Conservation (phyloP, 2,329 filamentous ascomycete genomes). For the Drechmeria coniospora region DNA sequence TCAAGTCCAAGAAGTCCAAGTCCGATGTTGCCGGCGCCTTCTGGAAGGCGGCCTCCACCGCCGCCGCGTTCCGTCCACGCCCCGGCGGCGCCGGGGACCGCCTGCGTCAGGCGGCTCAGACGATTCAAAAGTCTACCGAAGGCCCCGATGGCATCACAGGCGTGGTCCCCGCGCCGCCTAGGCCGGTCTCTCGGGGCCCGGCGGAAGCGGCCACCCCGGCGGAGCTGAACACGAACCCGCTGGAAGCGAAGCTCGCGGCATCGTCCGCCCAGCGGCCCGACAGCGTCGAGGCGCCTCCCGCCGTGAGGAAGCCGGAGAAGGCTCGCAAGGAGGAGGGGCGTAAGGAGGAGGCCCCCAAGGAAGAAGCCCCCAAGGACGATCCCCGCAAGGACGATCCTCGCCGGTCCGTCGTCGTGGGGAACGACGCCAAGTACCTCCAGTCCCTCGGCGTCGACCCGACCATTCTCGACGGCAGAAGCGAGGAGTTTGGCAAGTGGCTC, state of each 20-base stretch:
- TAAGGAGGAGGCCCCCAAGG: constrained; percentile 1
- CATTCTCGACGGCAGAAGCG: constrained; percentile 59
- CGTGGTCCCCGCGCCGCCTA: constrained; percentile 66
- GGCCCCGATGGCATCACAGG: constrained; percentile 81
- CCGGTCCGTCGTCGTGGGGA: constrained; percentile 50
- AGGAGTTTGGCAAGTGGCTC: constrained; percentile 69
- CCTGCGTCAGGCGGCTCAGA: constrained; percentile 47
- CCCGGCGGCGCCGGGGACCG: constrained; percentile 76
- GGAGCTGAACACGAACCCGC: constrained; percentile 24
- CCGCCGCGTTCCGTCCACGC: constrained; percentile 62
- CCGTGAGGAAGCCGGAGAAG: constrained; percentile 17
- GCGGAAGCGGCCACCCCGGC: constrained; percentile 14
- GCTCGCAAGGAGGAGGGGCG: too few species aligned
- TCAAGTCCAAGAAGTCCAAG: constrained; percentile 61
- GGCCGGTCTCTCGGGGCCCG: constrained; percentile 23
- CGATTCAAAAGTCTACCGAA: constrained; percentile 35
- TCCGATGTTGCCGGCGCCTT: constrained; percentile 62
- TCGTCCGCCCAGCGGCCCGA: constrained; percentile 24
- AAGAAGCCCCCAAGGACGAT: constrained; percentile 15
- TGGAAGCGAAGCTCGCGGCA: constrained; percentile 43
- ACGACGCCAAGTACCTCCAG: constrained; percentile 65
- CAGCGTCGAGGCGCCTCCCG: constrained; percentile 20
- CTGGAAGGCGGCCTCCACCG: constrained; percentile 52
- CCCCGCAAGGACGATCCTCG: constrained; percentile 32
- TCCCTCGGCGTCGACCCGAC: constrained; percentile 62